Base-by-base conservation (phyloP, 345 rosid species). In the Rhizophora mangle region DNA sequence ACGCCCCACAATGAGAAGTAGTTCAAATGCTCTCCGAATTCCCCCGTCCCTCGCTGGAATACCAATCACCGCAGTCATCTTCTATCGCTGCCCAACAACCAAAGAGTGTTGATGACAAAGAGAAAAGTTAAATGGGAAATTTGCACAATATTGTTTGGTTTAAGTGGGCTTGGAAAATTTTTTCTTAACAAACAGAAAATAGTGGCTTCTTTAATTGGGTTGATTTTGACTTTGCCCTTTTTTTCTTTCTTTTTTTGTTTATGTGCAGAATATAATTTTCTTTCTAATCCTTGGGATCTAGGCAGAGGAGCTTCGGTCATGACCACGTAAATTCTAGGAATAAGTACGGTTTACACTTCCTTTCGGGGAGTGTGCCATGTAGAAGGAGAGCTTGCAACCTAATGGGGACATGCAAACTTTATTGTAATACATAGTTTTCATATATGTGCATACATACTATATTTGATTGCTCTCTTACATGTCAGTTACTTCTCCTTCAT, bases 1-100 rank as follows among this genome's bases (percentile, higher is more conserved):
- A 79, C 86, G 98, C 62, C 98, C 98, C 7, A 93, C 90, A 18
- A 90, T 93, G 98, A 86, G 98, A 93, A 69, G 96, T 94, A 29
- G 95, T 91, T 64, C 96, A 91, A 73, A 94, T 94, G 91, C 86
- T 93, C 51, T 85, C 91, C 0, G 86, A 56, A 29, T 77, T 60
- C 39, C 63, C 31, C 19, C 80, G 31, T 2, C 36, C 58, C 26
- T 71, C 47, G 0, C 47, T 36, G 0, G 62, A 68, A 43, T 22
- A 21, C 10, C 62, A 36, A 56, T 56, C 60, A 2, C 16, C 60
- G 6, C 29, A 27, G 31, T 24, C 60, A 1, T 24, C 13, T 24
- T 56, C 24, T 6, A 56, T 56, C 39, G 24, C 18, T 37, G 21
- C 57, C 13, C 67, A 36, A 29, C 74, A 68, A 37, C 8, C 22